Base-by-base conservation (phyloP, 2,329 filamentous ascomycete genomes). In the Alternaria dauci region DNA sequence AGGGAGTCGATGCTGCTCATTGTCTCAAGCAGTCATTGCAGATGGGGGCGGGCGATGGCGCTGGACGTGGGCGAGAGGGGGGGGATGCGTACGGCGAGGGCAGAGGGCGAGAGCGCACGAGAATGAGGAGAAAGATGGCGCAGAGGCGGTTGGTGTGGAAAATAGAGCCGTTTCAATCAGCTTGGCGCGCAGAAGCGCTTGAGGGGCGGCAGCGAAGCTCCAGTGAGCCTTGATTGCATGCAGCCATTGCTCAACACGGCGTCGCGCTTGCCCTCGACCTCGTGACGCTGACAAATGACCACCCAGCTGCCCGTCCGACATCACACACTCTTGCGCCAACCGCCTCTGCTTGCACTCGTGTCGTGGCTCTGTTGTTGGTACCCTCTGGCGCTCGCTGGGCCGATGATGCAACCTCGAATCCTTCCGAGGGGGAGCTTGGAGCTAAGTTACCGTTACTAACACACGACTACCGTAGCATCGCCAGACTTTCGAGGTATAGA, bases 1-100 rank as follows among this genome's bases (percentile, higher is more conserved):
- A 78, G 70, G 51, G 71, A 67, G 67, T 74, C 65, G 70, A 76
- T 76, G 72, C 66, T 77, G 72, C 63, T 73, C 75, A 78, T 78
- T 68, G 54, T 25, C 48, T 54, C 54, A 58, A 52, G 42, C 28
- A 52, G 26, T 26, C 65, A 63, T 62, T 20, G 38, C 38, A 23
- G 38, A 14, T 20, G 48, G 55, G 55, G 61, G 44, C 55, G 55
- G 61, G 44, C 16, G 7, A n/a, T 8, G 34, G 16, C 34, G 34
- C 34, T 38, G 34, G 34, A 16, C 7, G 34, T 8, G 20, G 14
- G 34, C 44, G 50, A 28, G 34, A 16, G 14, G 34, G 8, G 8
- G 14, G 34, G 44, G 50, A 28, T 57, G 51, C 28, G 43, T 18
- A 44, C 44, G 52, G 39, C 28, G 41, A 34, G 46, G 30, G 11